phyloP scores from a whole-genome alignment of 2,329 filamentous ascomycete species.

The Spiromastix sp. region DNA sequence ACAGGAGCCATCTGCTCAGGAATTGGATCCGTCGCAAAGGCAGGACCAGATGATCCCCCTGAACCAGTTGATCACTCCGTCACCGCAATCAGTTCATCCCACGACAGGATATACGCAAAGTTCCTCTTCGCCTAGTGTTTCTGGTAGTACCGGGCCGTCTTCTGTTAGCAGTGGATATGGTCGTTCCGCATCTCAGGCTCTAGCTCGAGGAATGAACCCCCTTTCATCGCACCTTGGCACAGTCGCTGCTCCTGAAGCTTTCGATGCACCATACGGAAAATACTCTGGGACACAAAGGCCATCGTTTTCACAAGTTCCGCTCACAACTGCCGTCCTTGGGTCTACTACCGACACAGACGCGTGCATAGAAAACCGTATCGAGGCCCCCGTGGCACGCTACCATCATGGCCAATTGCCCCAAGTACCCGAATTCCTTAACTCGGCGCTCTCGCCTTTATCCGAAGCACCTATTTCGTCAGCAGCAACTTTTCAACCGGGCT shows the following conservation, averaged over 20 bases:
- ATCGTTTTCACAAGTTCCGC: not conserved
- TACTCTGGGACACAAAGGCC: not conserved
- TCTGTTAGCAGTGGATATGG: conserved; percentile 3
- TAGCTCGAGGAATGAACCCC: not conserved
- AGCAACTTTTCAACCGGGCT: conserved; percentile 1
- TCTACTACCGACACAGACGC: not conserved
- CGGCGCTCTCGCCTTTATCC: conserved; percentile 8
- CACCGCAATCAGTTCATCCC: conserved; percentile 17
- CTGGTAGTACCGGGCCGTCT: too few species aligned
- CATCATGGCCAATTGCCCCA: conserved; percentile 13
- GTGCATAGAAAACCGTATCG: not conserved
- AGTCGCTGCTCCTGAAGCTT: not conserved
- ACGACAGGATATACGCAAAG: too few species aligned
- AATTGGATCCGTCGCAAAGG: not conserved
- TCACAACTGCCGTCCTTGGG: not conserved
- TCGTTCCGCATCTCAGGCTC: not conserved
- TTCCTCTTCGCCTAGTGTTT: too few species aligned
- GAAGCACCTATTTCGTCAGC: conserved; percentile 11
- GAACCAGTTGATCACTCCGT: conserved; percentile 29
- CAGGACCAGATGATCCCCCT: conserved; percentile 29
- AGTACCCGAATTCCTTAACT: conserved; percentile 8
- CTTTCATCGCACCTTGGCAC: not conserved
- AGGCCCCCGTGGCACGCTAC: conserved; percentile 10
- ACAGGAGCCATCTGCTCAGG: not conserved
- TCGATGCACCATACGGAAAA: not conserved